Evolutionary conservation across 176 grass and related monocot species (phyloP).

Genomic region (Aegilops bicornis): DNA sequence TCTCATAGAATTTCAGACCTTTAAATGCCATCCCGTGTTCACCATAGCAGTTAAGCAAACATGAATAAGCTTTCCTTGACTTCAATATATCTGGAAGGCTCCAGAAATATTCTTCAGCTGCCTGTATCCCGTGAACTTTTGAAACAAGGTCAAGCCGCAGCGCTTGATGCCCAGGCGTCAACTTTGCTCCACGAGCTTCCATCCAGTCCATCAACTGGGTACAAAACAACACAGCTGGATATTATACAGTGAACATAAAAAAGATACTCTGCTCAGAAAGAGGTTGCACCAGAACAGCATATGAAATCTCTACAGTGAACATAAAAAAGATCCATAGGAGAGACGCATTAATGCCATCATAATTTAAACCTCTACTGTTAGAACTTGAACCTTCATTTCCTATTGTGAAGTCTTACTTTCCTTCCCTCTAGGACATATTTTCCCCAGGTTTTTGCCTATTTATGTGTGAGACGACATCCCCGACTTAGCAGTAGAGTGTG

Average conservation of each 20-base stretch:
- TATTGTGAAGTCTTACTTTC: background rate
- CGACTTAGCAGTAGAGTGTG: background rate
- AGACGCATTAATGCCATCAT: background rate
- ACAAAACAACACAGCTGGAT: background rate
- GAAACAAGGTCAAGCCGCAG: conserved; percentile 43
- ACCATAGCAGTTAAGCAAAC: conserved; percentile 10
- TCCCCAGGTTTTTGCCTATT: background rate
- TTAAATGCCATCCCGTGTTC: conserved; percentile 19
- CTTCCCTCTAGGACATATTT: background rate
- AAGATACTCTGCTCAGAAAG: background rate
- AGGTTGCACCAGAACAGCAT: background rate
- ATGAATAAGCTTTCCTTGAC: conserved; percentile 25
- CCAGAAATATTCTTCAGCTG: conserved; percentile 32
- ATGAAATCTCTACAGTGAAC: background rate
- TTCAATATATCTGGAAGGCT: conserved; percentile 38
- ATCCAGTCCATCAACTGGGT: conserved; percentile 62
- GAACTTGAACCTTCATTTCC: background rate
- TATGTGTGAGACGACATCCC: background rate
- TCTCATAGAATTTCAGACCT: conserved; percentile 39
- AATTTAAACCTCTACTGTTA: background rate
- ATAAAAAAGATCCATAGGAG: background rate
- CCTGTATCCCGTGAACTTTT: conserved; percentile 36
- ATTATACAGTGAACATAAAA: background rate
- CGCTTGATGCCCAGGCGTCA: conserved; percentile 28
- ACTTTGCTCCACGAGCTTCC: conserved; percentile 28